These are phyloP conservation scores for Tuber melanosporum DNA, from an alignment of 495 filamentous ascomycete species.

Conservation along the genomic window DNA sequence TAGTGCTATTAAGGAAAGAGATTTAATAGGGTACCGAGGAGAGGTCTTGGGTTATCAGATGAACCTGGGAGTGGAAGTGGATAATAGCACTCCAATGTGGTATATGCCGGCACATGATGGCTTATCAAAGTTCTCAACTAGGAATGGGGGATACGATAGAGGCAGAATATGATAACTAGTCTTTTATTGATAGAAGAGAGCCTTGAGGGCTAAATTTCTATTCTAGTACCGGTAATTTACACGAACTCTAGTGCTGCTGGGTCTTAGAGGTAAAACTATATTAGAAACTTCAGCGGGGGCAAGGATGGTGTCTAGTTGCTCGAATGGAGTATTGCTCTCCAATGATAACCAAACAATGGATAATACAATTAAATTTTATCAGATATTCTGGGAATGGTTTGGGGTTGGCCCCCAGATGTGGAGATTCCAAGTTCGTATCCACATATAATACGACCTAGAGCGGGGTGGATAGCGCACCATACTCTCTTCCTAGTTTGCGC, in stretches of 20 bases:
- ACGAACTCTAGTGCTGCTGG: background rate
- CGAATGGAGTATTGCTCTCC: background rate
- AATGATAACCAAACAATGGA: background rate
- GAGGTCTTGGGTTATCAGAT: background rate
- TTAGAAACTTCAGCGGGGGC: no score
- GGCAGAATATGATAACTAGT: background rate
- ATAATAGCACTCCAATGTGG: background rate
- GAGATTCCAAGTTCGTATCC: background rate
- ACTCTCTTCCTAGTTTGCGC: background rate
- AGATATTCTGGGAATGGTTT: background rate
- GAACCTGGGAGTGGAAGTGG: background rate
- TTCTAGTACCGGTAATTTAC: background rate
- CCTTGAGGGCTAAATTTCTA: background rate
- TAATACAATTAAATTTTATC: background rate
- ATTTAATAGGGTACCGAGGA: background rate
- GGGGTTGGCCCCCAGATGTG: background rate
- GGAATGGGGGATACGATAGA: background rate
- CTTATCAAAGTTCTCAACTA: background rate
- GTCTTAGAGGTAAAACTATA: background rate
- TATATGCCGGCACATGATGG: background rate
- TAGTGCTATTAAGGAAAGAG: background rate
- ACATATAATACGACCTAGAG: background rate
- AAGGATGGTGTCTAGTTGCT: background rate
- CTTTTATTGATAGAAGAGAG: background rate
- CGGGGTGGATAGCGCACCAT: no score